These are phyloP conservation scores for Pochonia chlamydosporia DNA, from an alignment of 2,329 filamentous ascomycete species.

Conservation along the genomic window DNA sequence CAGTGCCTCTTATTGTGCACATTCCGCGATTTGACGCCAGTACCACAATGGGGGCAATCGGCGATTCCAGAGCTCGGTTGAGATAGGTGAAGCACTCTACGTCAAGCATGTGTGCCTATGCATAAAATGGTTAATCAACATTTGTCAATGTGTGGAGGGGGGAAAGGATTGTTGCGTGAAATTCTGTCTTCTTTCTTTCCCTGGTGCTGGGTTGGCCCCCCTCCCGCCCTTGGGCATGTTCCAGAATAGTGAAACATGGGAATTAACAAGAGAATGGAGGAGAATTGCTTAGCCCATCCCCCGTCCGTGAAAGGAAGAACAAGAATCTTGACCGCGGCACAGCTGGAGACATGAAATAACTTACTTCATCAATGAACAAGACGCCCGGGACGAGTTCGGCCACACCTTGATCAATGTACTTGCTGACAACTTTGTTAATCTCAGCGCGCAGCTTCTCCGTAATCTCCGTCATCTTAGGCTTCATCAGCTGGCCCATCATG, in stretches of 20 bases:
- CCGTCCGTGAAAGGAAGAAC: no score
- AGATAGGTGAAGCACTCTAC: constrained; percentile 99
- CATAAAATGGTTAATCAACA: not conserved
- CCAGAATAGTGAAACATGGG: not conserved
- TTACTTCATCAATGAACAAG: constrained; percentile 92
- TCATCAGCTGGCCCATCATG: constrained; percentile 99
- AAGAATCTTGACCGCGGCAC: not conserved
- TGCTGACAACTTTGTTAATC: constrained; percentile 99
- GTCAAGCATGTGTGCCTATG: constrained; percentile 96
- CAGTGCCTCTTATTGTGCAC: constrained; percentile 84
- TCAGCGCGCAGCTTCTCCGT: constrained; percentile 93
- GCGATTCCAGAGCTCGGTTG: constrained; percentile 93
- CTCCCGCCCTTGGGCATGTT: not conserved
- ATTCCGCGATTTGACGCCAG: constrained; percentile 94
- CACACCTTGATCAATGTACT: constrained; percentile 97
- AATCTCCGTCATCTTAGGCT: constrained; percentile 98
- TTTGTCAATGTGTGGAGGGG: not conserved
- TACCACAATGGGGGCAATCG: constrained; percentile 93
- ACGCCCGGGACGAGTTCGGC: constrained; percentile 95
- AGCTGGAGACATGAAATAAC: constrained; percentile 3
- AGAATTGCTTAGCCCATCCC: no score
- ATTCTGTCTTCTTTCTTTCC: constrained; percentile 6
- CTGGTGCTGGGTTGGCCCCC: not conserved
- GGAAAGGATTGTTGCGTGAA: not conserved
- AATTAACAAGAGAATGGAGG: not conserved